Evolutionary conservation across 2,329 filamentous ascomycete genomes (phyloP).

Genomic region (Mariannaea elegans): DNA sequence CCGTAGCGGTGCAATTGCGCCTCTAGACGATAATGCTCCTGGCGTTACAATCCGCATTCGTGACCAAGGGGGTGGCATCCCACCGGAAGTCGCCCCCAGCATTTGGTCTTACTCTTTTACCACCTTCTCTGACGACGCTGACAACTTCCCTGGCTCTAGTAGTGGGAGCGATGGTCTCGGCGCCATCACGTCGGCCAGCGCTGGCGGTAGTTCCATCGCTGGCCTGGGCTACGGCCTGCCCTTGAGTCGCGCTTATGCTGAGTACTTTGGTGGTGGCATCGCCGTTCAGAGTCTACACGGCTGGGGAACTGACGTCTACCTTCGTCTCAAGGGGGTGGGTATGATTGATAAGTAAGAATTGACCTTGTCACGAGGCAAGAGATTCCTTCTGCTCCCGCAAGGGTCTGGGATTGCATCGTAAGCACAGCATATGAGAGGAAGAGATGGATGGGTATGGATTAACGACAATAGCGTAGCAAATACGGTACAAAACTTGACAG

Average conservation of each 20-base stretch:
- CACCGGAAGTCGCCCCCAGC: slow-evolving; percentile 81
- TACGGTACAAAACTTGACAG: too few relatives aligned
- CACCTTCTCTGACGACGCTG: slow-evolving; percentile 76
- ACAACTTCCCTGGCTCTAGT: slow-evolving; percentile 52
- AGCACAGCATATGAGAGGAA: background rate
- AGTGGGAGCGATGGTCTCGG: slow-evolving; percentile 67
- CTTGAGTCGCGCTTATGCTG: slow-evolving; percentile 89
- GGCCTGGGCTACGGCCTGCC: slow-evolving; percentile 94
- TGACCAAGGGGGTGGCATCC: slow-evolving; percentile 93
- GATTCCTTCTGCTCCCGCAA: background rate
- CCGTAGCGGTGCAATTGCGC: slow-evolving; percentile 59
- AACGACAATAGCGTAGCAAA: too few relatives aligned
- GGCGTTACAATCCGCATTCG: slow-evolving; percentile 95
- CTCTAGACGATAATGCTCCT: slow-evolving; percentile 72
- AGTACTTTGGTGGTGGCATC: slow-evolving; percentile 97
- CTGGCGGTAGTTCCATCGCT: slow-evolving; percentile 84
- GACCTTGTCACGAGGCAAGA: background rate
- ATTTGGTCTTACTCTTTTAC: slow-evolving; percentile 99
- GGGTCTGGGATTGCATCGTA: background rate
- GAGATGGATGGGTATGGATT: too few relatives aligned
- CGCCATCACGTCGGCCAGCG: slow-evolving; percentile 76
- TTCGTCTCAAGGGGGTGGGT: slow-evolving; percentile 70
- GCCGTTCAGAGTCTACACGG: slow-evolving; percentile 95
- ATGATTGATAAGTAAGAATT: slow-evolving; percentile 52
- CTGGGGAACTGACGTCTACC: slow-evolving; percentile 82